Conservation (phyloP, 2,329 filamentous ascomycete genomes). For the Lasiodiplodia citricola region DNA sequence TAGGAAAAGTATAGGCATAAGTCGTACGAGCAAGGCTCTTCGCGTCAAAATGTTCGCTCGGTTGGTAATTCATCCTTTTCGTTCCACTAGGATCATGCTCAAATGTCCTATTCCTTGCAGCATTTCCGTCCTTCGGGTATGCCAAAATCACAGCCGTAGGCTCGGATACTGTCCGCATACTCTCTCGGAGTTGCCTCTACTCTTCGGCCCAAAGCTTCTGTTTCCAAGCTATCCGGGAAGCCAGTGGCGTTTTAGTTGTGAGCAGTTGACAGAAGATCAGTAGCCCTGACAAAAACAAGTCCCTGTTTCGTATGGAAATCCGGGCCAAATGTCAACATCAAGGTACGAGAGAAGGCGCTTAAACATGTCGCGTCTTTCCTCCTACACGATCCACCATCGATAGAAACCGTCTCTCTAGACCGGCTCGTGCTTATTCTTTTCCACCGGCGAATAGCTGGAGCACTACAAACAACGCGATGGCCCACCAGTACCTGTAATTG, state of each 20-base stretch:
- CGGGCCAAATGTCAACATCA: neutral
- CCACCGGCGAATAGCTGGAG: conserved; percentile 53
- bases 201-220: neutral
- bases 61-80: neutral
- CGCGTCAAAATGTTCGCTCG: neutral
- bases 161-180: neutral
- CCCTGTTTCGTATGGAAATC: too few relatives aligned
- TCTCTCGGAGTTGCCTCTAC: neutral
- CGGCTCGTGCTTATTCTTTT: conserved; percentile 30
- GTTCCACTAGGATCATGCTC: neutral
- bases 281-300: neutral
- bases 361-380: neutral
- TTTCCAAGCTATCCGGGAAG: neutral
- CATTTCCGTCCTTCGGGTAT: neutral
- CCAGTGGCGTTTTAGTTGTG: neutral
- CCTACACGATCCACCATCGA: neutral
- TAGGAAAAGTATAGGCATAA: neutral
- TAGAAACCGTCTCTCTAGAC: neutral
- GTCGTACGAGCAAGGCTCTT: neutral
- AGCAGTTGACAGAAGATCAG: neutral
- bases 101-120: neutral
- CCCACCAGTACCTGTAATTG: conserved; percentile 57
- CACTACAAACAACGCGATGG: conserved; percentile 53
- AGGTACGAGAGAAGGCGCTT: neutral
- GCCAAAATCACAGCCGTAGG: neutral